Evolutionary conservation across 148 eudicot species (phyloP), one percentile per base, ranked within the genome.

Genomic region (Spergularia bocconei): DNA sequence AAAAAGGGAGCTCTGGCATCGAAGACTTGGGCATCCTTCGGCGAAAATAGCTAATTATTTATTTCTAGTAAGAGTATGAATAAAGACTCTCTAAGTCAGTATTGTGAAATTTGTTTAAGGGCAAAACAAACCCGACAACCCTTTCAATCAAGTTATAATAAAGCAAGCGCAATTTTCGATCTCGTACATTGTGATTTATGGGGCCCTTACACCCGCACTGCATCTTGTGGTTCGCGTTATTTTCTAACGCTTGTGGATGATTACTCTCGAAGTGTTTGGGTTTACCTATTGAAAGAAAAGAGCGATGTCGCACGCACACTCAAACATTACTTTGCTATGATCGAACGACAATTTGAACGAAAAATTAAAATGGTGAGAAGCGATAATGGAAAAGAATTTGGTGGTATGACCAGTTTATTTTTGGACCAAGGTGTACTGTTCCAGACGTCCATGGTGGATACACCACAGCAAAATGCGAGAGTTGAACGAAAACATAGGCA

Each of bases 171-270:
- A 0, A 2, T 29, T 29, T 29, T 29, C 2, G 33, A 29, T 29
- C 33, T 29, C 0, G 11, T 3, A 50, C 2, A 4, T 50, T 47
- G 53, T 44, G 54, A 67, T n/a, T 14, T 67, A 4, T 69, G 58
- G 41, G 58, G 72, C 1, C 56, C 58, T 11, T 69, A 69, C 51
- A 5, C 2, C 3, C 29, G 2, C 5, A 6, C 52, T 51, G 7
- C 55, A 11, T 7, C 38, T 52, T n/a, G 41, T 52, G 72, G 41
- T 13, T 6, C 39, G 1, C 72, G 55, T 21, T 73, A 44, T 20
- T 73, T 73, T 57, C 13, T 73, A 0, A 41, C 53, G 0, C 61
- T 48, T 41, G 56, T 73, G 11, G 76, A 73, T 47, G 75, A 71
- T 39, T 63, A 11, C 52, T 77, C 70, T 10, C 20, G 70, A 3